phyloP scores from a whole-genome alignment of 1,284 basidiomycete genomes.

The Cryptococcus depauperatus region DNA sequence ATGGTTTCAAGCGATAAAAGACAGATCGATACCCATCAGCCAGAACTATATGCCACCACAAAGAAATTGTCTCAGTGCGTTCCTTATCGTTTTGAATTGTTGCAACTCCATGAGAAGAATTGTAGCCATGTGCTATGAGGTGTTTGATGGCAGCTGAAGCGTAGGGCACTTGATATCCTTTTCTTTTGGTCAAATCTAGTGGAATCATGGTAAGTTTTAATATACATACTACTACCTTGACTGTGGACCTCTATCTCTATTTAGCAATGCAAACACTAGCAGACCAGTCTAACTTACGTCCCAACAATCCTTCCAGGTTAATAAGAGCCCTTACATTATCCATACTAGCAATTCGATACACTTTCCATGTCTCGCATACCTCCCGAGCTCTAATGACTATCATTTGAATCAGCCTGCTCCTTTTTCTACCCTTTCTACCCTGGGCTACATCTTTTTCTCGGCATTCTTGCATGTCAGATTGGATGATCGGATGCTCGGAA shows the following conservation, averaged over 20 bases:
- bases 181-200: not conserved
- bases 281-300: constrained; percentile 28
- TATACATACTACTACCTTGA: constrained; percentile 8
- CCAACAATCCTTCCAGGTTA: constrained; percentile 32
- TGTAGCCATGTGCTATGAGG: constrained; percentile 15
- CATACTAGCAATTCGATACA: constrained; percentile 65
- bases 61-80: constrained; percentile 47
- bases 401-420: constrained; percentile 67
- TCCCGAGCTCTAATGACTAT: constrained; percentile 71
- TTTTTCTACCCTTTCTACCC: constrained; percentile 13
- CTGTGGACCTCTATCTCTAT: constrained; percentile 3
- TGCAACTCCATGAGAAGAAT: constrained; percentile 8
- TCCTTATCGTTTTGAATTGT: constrained; percentile 17
- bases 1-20: constrained; percentile 56
- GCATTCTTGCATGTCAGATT: constrained; percentile 60
- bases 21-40: constrained; percentile 55
- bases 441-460: constrained; percentile 1
- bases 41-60: constrained; percentile 66
- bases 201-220: not conserved
- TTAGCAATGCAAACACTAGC: not conserved
- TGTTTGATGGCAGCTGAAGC: constrained; percentile 19
- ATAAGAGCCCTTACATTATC: constrained; percentile 56
- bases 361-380: constrained; percentile 73
- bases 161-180: constrained; percentile 24
- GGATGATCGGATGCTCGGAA: constrained; percentile 72